Base-by-base conservation (phyloP, 2,329 filamentous ascomycete species). In the Fusarium austroafricanum region DNA sequence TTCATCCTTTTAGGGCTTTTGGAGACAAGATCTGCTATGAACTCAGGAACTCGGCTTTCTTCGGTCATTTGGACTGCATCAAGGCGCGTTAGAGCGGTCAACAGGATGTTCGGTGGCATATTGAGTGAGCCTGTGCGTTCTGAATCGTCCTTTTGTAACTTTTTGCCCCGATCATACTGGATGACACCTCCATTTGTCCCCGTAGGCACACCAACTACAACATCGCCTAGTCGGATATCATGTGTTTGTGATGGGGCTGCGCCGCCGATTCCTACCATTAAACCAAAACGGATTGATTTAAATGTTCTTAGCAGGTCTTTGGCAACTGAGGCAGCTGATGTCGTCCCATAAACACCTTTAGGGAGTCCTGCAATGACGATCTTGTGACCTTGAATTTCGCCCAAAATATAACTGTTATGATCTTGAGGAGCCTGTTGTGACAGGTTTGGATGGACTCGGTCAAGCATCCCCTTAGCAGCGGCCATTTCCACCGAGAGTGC, bases 121-220 rank as follows among this genome's bases (percentile, higher is more conserved):
- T 51, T 15, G 0, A 40, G 6, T 12, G 5, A 14, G 1, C 47
- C 37, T 1, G 47, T 31, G 4, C 47, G 47, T 3, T 51, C 5
- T 10, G 40, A 40, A 0, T 28, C 18, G 1, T 17, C n/a, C 0
- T 40, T 2, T 2, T 39, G 6, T 1, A 29, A 2, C 0, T 2
- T 3, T 11, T 31, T 51, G 0, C 47, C 47, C 17, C 26, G 47
- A 5, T 51, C 47, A 10, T 40, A 23, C 2, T 51, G 37, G 0
- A 51, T 5, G 0, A 51, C 7, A 6, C 47, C 47, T 10, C 26
- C 26, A 2, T 21, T 31, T 4, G 18, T 31, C 5, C 18, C 26
- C 0, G 10, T 5, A 5, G 47, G 37, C 3, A 12, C 23, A 1
- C 47, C 1, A 3, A 51, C 37, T 0, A 51, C 47, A 6, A 51